Base-by-base conservation (phyloP, 192 early-diverging fungal species). In the Coemansia javaensis region DNA sequence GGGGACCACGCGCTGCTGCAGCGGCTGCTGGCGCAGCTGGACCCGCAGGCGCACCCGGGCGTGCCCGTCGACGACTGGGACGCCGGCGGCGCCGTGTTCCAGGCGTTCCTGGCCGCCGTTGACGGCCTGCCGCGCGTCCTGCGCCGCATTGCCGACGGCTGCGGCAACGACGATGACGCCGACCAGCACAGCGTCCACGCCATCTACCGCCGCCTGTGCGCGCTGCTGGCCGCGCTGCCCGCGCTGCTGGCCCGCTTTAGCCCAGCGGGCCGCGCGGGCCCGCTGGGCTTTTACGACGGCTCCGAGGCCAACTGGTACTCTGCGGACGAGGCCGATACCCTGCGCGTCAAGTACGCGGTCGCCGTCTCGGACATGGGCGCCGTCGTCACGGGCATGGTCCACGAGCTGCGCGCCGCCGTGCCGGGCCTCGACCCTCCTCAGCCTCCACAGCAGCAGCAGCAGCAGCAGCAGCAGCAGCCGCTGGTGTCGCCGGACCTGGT, bases 1-100 rank as follows among this genome's bases (percentile, higher is more conserved):
- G 71, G 77, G 23, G 71, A 80, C 34, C 52, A 80, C 39, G 20
- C 37, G 27, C 51, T 72, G 5, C 59, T 81, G 0, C 18, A 34
- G 8, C 45, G 44, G 5, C 32, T 81, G 0, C 50, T 83, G 36
- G 47, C 39, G 2, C 49, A 50, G 40, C 25, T 83, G 35, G 50
- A 79, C 18, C 56, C 58, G 21, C 50, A 2, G 1, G 18, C 16
- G 13, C 12, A 31, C 1, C 0, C 22, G 27, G 31, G n/a, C 5
- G 47, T 58, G 22, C 49, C 57, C 10, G 28, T 21, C 6, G 54
- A 57, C 11, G 47, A 50, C 16, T 74, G 71, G 71, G 42, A 22
- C 10, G 39, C 53, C 4, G 61, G 67, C 21, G 67, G 67, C 45
- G 50, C 58, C 3, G 55, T 70, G 24, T 70, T 54, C 37, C 35